Evolutionary conservation across 768 basidiomycete species (phyloP).

Genomic region (Termitomyces sp.): DNA sequence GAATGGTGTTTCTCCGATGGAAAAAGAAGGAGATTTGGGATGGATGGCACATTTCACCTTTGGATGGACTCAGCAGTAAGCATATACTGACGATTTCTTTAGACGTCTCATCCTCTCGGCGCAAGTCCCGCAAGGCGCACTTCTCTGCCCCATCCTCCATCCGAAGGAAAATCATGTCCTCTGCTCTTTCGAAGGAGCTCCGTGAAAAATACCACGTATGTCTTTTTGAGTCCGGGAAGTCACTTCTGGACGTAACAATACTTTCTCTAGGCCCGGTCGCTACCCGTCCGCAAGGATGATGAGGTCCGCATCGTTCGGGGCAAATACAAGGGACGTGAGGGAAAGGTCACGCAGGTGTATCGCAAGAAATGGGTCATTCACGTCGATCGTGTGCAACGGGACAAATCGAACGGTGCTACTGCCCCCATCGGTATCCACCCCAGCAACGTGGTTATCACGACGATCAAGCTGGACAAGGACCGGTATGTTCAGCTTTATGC

Average conservation of each 20-base stretch:
- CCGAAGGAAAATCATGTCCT: conserved; percentile 98
- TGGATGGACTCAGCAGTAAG: conserved; percentile 41
- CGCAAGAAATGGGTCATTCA: conserved; percentile 99
- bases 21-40: conserved; percentile 35
- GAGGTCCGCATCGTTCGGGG: conserved; percentile 96
- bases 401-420: conserved; percentile 96
- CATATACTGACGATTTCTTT: conserved; percentile 30
- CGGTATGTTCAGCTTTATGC: conserved; percentile 41
- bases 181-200: conserved; percentile 93
- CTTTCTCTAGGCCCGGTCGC: conserved; percentile 68
- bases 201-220: conserved; percentile 88
- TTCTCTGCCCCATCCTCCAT: conserved; percentile 93
- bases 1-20: conserved; percentile 23
- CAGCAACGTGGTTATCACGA: conserved; percentile 93
- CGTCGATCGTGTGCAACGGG: conserved; percentile 95
- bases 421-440: conserved; percentile 95
- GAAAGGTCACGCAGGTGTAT: conserved; percentile 97
- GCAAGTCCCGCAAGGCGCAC: conserved; percentile 99
- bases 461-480: conserved; percentile 92
- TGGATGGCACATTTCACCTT: conserved; percentile 49
- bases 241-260: neutral
- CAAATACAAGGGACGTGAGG: conserved; percentile 98
- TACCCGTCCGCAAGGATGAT: conserved; percentile 97
- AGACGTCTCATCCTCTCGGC: conserved; percentile 92
- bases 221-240: conserved; percentile 12